Percentiles rank a stretch among this genome's conserved stretches.
Evolutionary conservation across 1,284 basidiomycete species (phyloP).

Genomic region (Athelia sp.): DNA sequence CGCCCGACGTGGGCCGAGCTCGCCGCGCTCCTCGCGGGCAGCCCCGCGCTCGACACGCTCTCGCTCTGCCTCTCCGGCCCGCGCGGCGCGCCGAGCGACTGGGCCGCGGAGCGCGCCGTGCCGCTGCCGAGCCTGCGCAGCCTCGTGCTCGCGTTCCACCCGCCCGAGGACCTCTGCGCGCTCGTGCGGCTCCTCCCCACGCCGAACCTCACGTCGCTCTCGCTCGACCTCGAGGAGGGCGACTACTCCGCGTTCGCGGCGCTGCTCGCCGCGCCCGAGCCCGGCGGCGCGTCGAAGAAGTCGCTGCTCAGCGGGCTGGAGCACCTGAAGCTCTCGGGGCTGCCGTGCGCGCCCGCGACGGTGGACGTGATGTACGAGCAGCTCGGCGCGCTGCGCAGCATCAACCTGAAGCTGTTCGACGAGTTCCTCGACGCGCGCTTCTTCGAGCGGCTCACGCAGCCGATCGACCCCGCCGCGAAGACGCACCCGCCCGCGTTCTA

Average conservation of each 20-base stretch:
- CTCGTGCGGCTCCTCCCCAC: constrained; percentile 44
- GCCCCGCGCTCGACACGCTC: constrained; percentile 44
- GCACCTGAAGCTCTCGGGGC: constrained; percentile 41
- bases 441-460: constrained; percentile 31
- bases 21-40: constrained; percentile 37
- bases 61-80: constrained; percentile 51
- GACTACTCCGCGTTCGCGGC: constrained; percentile 44
- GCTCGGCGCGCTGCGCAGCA: constrained; percentile 33
- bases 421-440: constrained; percentile 27
- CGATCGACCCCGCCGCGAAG: constrained; percentile 9
- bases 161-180: constrained; percentile 33
- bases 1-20: constrained; percentile 51
- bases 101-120: constrained; percentile 31
- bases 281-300: constrained; percentile 21
- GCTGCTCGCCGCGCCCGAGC: constrained; percentile 31
- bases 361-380: constrained; percentile 36
- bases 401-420: constrained; percentile 39
- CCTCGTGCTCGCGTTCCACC: constrained; percentile 44
- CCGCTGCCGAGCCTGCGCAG: constrained; percentile 41
- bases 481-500: constrained; percentile 13
- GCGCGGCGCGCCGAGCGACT: constrained; percentile 28
- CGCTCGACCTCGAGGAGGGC: constrained; percentile 45
- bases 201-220: constrained; percentile 41
- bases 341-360: constrained; percentile 33
- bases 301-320: constrained; percentile 41